Conservation (phyloP, 495 filamentous ascomycete genomes). For the Hyaloscypha finlandica region DNA sequence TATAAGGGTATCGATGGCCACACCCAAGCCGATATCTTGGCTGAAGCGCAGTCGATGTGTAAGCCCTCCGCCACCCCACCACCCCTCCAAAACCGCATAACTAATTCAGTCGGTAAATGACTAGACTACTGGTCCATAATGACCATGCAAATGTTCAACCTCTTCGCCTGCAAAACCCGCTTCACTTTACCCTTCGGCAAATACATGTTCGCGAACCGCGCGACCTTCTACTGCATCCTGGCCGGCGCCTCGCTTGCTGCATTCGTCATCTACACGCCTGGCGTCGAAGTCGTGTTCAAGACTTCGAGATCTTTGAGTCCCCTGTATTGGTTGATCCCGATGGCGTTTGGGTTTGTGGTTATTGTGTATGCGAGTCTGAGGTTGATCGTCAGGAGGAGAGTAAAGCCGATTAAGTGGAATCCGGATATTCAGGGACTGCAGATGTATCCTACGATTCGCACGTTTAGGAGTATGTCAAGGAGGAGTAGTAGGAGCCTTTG, state of each 20-base stretch:
- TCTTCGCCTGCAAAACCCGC: conserved; percentile 63
- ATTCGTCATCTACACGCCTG: conserved; percentile 61
- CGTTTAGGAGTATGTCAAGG: conserved; percentile 14
- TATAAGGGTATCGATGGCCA: conserved; percentile 35
- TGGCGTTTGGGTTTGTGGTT: conserved; percentile 59
- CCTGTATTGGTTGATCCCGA: conserved; percentile 66
- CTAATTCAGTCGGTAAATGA: neutral
- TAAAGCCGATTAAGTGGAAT: conserved; percentile 35
- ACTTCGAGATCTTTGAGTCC: conserved; percentile 47
- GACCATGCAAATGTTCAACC: conserved; percentile 55
- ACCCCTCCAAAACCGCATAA: neutral
- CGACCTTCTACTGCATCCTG: conserved; percentile 48
- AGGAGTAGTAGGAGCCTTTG: neutral
- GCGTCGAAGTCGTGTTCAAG: conserved; percentile 45
- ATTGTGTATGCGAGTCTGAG: conserved; percentile 37
- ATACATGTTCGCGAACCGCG: conserved; percentile 56
- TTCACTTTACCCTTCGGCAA: conserved; percentile 65
- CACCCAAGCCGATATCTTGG: conserved; percentile 36
- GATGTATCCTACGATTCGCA: conserved; percentile 38
- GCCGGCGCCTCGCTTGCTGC: conserved; percentile 51
- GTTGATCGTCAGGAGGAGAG: conserved; percentile 29
- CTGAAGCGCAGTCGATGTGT: conserved; percentile 37
- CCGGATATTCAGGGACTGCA: conserved; percentile 35
- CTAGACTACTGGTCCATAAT: conserved; percentile 37
- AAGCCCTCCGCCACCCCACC: neutral